Base-by-base conservation (phyloP, 129 eudicot species). In the carrot (Daucus carota) region DNA sequence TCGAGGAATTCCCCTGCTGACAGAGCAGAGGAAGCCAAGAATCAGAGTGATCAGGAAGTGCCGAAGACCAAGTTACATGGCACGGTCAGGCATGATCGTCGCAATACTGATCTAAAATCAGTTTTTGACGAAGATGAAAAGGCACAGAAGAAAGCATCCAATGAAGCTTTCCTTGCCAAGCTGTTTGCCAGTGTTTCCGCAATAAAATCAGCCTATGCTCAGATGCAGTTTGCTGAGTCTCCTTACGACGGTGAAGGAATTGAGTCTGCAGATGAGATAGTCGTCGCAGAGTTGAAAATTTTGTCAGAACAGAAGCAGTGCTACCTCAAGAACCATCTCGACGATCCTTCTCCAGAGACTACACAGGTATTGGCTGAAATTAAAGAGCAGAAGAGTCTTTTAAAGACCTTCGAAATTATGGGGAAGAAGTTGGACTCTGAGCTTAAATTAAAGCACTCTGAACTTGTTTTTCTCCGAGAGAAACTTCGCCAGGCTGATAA, bases 191-290 rank as follows among this genome's bases (percentile, higher is more conserved):
- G 67, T 26, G 34, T 59, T 26, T 59, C 67, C 9, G 24, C 67
- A 24, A 59, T 59, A 59, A 59, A 59, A 59, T 33, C 67, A n/a
- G 67, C 67, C 10, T 57, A 59, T 59, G 67, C 67, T 59, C 34
- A 59, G 34, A 59, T 59, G 67, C 67, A 59, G 34, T 9, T 59
- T 26, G 33, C 67, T 59, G 67, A 59, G 67, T 59, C 67, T 59
- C 67, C 67, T 28, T 26, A 59, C 0, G 67, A 59, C 7, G 67
- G 16, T 26, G 67, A 59, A 8, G 67, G 15, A 28, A 59, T 24
- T 59, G 33, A 59, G 26, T 59, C 67, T 59, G 67, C 34, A 59
- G 67, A 59, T 0, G 67, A 59, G 17, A 28, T 2, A 6, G 34
- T 59, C 24, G 67, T 59, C 0, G 33, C 1, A 11, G 33, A 59